Evolutionary conservation across 2,329 filamentous ascomycete genomes (phyloP).

Genomic region (Didymella sp.): DNA sequence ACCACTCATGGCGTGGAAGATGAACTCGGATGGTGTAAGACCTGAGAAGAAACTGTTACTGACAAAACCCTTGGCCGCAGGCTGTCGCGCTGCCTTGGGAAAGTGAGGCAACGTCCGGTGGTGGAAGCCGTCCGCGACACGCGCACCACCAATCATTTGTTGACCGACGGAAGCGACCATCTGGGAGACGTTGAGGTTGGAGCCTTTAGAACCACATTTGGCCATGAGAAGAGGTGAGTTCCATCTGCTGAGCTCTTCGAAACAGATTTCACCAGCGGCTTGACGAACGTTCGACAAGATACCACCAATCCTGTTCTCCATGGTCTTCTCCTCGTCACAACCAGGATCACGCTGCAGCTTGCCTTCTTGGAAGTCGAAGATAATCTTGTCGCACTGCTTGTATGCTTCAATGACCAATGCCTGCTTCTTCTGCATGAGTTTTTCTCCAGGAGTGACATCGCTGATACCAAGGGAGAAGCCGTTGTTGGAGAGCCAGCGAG

Average conservation of each 20-base stretch:
- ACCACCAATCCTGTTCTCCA: slow-evolving; percentile 89
- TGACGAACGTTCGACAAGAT: slow-evolving; percentile 92
- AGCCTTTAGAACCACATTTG: slow-evolving; percentile 95
- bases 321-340: slow-evolving; percentile 87
- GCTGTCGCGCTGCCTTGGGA: slow-evolving; percentile 87
- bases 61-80: slow-evolving; percentile 96
- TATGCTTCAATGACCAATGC: slow-evolving; percentile 80
- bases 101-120: slow-evolving; percentile 95
- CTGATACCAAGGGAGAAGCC: slow-evolving; percentile 97
- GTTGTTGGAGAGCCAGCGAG: slow-evolving; percentile 84
- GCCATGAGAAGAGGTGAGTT: slow-evolving; percentile 97
- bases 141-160: slow-evolving; percentile 93
- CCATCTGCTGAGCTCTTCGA: slow-evolving; percentile 84
- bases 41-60: slow-evolving; percentile 97
- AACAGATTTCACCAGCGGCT: slow-evolving; percentile 88
- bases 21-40: slow-evolving; percentile 86
- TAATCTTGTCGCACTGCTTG: slow-evolving; percentile 79
- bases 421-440: slow-evolving; percentile 75
- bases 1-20: slow-evolving; percentile 98
- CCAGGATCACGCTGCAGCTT: slow-evolving; percentile 86
- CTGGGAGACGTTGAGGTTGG: slow-evolving; percentile 96
- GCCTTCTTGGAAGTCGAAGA: slow-evolving; percentile 78
- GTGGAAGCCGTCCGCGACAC: slow-evolving; percentile 95
- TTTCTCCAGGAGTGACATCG: slow-evolving; percentile 84
- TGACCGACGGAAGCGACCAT: slow-evolving; percentile 98